Evolutionary conservation across 1,284 basidiomycete species (phyloP).

Genomic region (Pseudozyma tsukubaensis): DNA sequence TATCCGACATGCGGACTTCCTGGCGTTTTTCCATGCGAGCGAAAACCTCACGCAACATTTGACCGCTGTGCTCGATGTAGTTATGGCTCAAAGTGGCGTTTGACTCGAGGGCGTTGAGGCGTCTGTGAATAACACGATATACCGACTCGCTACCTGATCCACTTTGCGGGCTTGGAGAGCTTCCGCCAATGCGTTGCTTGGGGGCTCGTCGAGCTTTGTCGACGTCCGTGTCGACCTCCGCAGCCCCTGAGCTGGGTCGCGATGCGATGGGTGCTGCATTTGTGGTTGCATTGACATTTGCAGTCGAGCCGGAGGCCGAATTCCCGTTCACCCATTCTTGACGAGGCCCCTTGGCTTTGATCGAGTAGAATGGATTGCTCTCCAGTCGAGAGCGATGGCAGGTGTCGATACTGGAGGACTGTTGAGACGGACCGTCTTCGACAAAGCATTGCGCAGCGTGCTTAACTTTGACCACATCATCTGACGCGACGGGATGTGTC

Average conservation of each 20-base stretch:
- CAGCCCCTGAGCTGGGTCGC: background rate
- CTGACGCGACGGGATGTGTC: background rate
- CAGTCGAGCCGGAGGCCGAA: background rate
- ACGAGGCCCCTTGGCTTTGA: background rate
- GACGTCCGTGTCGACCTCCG: slow-evolving; percentile 6
- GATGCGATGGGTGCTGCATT: background rate
- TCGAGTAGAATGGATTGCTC: slow-evolving; percentile 11
- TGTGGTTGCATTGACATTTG: background rate
- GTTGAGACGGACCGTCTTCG: slow-evolving; percentile 17
- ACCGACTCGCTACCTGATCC: slow-evolving; percentile 76
- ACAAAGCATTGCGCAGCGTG: slow-evolving; percentile 12
- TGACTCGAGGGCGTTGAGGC: slow-evolving; percentile 83
- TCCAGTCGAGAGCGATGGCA: slow-evolving; percentile 14
- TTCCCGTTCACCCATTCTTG: slow-evolving; percentile 1
- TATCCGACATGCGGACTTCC: slow-evolving; percentile 74
- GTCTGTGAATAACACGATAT: slow-evolving; percentile 94
- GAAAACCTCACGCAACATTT: slow-evolving; percentile 80
- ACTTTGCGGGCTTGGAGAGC: slow-evolving; percentile 1
- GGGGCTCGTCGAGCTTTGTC: slow-evolving; percentile 22
- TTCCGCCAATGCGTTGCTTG: slow-evolving; percentile 1
- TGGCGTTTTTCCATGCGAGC: slow-evolving; percentile 75
- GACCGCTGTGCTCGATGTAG: slow-evolving; percentile 91
- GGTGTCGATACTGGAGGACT: background rate
- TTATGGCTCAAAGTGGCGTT: slow-evolving; percentile 87
- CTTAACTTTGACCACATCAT: background rate